Conservation (phyloP, 768 basidiomycete genomes). For the Kwoniella shandongensis region DNA sequence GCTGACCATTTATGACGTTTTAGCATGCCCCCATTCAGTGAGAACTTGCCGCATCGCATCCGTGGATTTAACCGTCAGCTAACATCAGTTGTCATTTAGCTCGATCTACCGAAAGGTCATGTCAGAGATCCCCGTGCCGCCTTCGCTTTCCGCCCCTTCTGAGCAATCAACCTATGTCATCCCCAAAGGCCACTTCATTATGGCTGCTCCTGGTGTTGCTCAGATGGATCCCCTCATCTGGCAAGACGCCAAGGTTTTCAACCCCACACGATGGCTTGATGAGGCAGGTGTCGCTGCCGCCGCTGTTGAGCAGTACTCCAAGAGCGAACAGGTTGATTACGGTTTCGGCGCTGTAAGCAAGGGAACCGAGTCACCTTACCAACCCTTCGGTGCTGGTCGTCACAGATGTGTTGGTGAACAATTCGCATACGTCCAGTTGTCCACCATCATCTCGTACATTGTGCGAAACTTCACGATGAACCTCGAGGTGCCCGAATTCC, state of each 20-base stretch:
- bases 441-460: conserved; percentile 74
- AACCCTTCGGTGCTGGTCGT: conserved; percentile 95
- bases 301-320: conserved; percentile 70
- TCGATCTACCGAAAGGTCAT: conserved; percentile 73
- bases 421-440: conserved; percentile 94
- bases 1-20: background rate
- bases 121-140: conserved; percentile 76
- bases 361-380: conserved; percentile 92
- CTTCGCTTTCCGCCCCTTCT: conserved; percentile 70
- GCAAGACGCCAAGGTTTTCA: conserved; percentile 70
- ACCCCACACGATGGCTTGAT: conserved; percentile 82
- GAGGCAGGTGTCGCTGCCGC: conserved; percentile 75
- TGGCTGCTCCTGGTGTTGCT: conserved; percentile 82
- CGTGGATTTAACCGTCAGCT: no score
- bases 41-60: background rate
- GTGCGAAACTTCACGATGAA: conserved; percentile 73
- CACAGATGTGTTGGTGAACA: conserved; percentile 63
- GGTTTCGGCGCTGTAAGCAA: conserved; percentile 95
- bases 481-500: conserved; percentile 65
- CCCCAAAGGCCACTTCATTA: conserved; percentile 83
- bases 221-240: conserved; percentile 84
- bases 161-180: conserved; percentile 73
- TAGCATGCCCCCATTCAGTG: conserved; percentile 91
- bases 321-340: conserved; percentile 90
- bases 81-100: conserved; percentile 17